Base-by-base conservation (phyloP, 208 protist species). In the Naegleria gruberi region DNA sequence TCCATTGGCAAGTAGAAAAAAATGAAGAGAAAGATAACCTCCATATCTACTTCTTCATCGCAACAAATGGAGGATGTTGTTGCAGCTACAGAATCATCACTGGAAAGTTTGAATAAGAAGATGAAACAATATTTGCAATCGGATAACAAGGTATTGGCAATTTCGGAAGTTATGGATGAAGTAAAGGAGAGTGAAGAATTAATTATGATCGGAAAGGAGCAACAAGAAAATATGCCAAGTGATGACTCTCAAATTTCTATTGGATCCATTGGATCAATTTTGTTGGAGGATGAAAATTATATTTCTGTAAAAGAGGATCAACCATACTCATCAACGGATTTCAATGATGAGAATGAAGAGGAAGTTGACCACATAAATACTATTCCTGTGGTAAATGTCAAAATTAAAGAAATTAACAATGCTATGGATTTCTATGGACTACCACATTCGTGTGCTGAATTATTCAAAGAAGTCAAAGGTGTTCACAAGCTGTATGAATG, bases 401-500 rank as follows among this genome's bases (percentile, higher is more conserved):
- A 77, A 8, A 37, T 37, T 37, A 37, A 37, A 37, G 5, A 37
- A 37, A 37, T 77, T 37, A 26, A 77, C 0, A 77, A 37, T 37
- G 30, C 30, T n/a, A 77, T 77, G 34, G 65, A 77, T 77, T 77
- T 77, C 34, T 77, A 77, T 77, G 65, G 65, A 8, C 30, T 77
- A 6, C 65, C 65, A 19, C 17, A n/a, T 37, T 37, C 12, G 12
- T 77, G 65, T 77, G 30, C 6, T 37, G 65, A 77, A 77, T 77
- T 77, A 77, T 77, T 77, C 34, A 19, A n/a, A 5, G 65, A 77
- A 77, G 34, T 77, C 30, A 77, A 77, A 77, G 65, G 65, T 37
- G 65, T 77, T 37, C 26, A 30, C 12, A 77, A 77, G 30, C n/a
- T 97, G 57, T 97, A 98, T 92, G 90, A 91, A 43, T 98, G 96